phyloP scores from a whole-genome alignment of 768 basidiomycete species.

The Gymnopilus dilepis region DNA sequence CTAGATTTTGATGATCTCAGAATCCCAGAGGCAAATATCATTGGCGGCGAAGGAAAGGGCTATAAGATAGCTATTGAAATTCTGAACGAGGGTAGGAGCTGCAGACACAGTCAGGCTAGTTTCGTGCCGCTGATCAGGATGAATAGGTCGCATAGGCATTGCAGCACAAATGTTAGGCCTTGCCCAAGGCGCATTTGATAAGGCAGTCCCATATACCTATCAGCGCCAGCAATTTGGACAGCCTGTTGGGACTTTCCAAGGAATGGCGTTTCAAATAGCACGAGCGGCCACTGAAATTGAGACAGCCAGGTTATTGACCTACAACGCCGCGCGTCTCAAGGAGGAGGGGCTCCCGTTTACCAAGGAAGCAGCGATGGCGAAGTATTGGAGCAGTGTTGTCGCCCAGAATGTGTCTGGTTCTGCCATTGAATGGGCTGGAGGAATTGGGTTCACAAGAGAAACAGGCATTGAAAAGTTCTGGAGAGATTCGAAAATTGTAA shows the following conservation, averaged over 20 bases:
- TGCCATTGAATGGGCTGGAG: conserved; percentile 97
- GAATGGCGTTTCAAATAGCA: conserved; percentile 95
- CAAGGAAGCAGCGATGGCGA: conserved; percentile 98
- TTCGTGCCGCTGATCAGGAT: neutral
- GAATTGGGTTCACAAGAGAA: conserved; percentile 91
- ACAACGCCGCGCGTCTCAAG: conserved; percentile 95
- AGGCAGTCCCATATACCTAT: conserved; percentile 94
- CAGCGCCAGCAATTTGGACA: conserved; percentile 95
- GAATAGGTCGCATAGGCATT: conserved; percentile 86
- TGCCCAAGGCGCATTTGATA: conserved; percentile 96
- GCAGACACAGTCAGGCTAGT: no score
- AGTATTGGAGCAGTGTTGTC: conserved; percentile 88
- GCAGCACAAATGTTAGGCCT: conserved; percentile 99
- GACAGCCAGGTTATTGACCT: conserved; percentile 87
- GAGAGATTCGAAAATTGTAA: conserved; percentile 95
- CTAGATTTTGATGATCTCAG: conserved; percentile 94
- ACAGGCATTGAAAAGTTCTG: conserved; percentile 96
- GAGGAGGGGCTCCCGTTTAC: conserved; percentile 87
- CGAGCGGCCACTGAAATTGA: conserved; percentile 90
- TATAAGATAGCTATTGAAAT: conserved; percentile 97
- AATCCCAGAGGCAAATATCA: conserved; percentile 82
- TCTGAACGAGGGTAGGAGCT: conserved; percentile 91
- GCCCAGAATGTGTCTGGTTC: conserved; percentile 87
- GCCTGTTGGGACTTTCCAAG: conserved; percentile 92
- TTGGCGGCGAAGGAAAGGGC: conserved; percentile 90